Evolutionary conservation across 169 alveolate genomes (phyloP).

Genomic region (Neospora caninum): DNA sequence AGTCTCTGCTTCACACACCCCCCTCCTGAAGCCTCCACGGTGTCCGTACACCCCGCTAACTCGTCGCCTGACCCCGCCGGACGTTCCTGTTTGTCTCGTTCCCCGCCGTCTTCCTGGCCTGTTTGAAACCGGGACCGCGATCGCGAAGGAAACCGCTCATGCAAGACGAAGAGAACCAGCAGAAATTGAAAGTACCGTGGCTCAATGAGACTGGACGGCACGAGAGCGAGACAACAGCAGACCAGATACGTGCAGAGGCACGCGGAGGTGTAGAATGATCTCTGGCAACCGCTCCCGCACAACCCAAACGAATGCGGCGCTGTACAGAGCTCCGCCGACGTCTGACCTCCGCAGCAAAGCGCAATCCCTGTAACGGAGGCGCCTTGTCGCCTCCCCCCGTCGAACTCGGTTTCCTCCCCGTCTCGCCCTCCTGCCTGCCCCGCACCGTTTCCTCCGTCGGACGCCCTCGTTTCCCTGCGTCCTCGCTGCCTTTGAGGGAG

Average conservation of each 20-base stretch:
- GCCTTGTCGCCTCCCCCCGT: not conserved
- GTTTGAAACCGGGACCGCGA: not conserved
- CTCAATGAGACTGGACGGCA: not conserved
- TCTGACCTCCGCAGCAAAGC: not conserved
- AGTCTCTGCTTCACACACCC: not conserved
- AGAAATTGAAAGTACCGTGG: not conserved
- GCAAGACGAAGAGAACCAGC: slow-evolving; percentile 1
- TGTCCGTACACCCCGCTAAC: not conserved
- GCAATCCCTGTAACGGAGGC: not conserved
- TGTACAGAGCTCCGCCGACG: not conserved
- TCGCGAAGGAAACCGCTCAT: not conserved
- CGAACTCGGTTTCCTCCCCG: not conserved
- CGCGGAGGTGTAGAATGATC: not conserved
- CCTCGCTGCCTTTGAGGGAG: not conserved
- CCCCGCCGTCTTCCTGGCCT: not conserved
- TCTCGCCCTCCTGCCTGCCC: not conserved
- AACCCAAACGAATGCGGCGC: no score
- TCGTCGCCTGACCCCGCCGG: not conserved
- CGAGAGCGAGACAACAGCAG: not conserved
- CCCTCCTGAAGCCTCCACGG: not conserved
- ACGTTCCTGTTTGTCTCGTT: not conserved
- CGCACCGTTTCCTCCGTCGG: not conserved
- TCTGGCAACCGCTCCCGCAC: not conserved
- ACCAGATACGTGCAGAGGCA: not conserved
- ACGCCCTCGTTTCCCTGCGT: no score